phyloP scores from a whole-genome alignment of 345 rosid genomes.

The Bruguiera parviflora region DNA sequence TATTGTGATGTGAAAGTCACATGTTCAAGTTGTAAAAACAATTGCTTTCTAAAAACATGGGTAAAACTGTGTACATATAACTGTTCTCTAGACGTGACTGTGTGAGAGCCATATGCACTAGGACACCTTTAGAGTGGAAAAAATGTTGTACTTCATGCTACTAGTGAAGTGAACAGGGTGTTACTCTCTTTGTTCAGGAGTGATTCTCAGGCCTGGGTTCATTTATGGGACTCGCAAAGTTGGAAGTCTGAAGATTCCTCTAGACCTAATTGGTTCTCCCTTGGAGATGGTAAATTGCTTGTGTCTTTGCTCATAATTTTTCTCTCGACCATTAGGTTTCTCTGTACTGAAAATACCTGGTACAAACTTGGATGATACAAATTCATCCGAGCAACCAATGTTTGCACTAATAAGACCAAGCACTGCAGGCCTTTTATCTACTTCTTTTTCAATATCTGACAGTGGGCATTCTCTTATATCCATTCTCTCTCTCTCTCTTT shows the following conservation, averaged over 20 bases:
- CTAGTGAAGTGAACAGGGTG: neutral
- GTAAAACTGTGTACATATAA: no score
- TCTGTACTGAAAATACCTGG: neutral
- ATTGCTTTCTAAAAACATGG: no score
- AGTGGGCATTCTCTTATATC: no score
- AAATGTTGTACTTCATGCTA: no score
- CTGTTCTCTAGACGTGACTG: no score
- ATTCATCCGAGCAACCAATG: neutral
- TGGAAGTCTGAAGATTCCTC: conserved; percentile 75
- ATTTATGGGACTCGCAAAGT: conserved; percentile 86
- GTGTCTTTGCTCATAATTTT: conserved; percentile 6
- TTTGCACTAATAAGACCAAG: no score
- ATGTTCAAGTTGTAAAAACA: no score
- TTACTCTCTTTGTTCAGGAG: conserved; percentile 43
- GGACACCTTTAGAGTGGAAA: no score
- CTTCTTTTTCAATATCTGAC: no score
- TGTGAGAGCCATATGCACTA: neutral
- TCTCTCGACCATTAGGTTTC: neutral
- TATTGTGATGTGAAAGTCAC: no score
- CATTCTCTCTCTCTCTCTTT: no score
- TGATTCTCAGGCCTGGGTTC: conserved; percentile 92
- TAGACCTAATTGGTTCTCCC: conserved; percentile 81
- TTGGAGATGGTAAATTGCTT: conserved; percentile 67
- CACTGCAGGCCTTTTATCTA: no score
- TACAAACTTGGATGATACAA: neutral